These are phyloP conservation scores for Phytophthora podocarpi DNA, from an alignment of 352 stramenopile species.

Conservation along the genomic window DNA sequence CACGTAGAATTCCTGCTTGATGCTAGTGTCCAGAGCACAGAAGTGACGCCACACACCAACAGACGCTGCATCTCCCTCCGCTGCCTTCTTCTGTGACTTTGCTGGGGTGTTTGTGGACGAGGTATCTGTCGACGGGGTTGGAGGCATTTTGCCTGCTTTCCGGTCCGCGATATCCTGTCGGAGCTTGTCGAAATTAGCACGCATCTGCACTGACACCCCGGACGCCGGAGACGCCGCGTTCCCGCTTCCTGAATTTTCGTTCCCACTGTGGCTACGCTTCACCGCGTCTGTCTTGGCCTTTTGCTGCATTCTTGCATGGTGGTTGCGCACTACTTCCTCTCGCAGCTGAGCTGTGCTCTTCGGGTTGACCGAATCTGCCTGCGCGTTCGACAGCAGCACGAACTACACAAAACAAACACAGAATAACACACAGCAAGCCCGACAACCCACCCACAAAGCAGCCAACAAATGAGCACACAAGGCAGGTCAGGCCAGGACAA, in stretches of 20 bases:
- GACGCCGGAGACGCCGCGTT: constrained; percentile 38
- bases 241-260: constrained; percentile 29
- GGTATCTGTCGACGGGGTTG: constrained; percentile 18
- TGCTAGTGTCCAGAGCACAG: constrained; percentile 52
- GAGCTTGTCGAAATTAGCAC: constrained; percentile 77
- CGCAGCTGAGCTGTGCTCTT: constrained; percentile 67
- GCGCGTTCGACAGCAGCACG: constrained; percentile 77
- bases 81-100: constrained; percentile 13
- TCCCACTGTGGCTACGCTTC: constrained; percentile 27
- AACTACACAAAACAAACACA: constrained; percentile 46
- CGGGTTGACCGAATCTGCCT: constrained; percentile 79
- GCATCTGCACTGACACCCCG: constrained; percentile 60
- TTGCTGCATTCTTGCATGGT: constrained; percentile 66
- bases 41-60: constrained; percentile 75
- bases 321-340: constrained; percentile 73
- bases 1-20: constrained; percentile 78
- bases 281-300: constrained; percentile 52
- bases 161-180: constrained; percentile 69
- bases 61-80: constrained; percentile 21
- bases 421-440: constrained; percentile 3
- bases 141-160: constrained; percentile 44
- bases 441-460: too few species aligned
- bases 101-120: constrained; percentile 20
- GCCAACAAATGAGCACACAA: constrained; percentile 6
- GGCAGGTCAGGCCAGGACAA: background rate